A percentile compares a stretch with the other conserved stretches of the same genome.
These are phyloP conservation scores for Aspergillus piperis DNA, from an alignment of 2,329 filamentous ascomycete species.

Conservation along the genomic window DNA sequence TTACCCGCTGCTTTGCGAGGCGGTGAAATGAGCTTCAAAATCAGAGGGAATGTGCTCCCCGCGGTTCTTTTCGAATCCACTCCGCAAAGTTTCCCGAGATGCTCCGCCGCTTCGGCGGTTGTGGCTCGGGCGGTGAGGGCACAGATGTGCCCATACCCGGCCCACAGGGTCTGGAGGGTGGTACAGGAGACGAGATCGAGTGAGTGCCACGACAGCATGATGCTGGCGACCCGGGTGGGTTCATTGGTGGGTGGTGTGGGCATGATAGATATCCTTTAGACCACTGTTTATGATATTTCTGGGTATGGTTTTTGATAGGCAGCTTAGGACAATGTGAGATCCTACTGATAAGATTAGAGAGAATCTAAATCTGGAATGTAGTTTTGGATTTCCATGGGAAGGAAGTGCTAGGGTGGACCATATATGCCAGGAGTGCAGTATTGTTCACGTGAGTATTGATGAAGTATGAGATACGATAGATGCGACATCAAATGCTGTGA, in stretches of 20 bases:
- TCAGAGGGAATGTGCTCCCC: constrained; percentile 37
- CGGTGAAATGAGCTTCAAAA: constrained; percentile 64
- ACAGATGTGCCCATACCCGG: constrained; percentile 58
- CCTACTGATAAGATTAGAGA: too few relatives aligned
- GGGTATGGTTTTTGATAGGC: accelerated
- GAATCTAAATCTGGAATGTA: too few relatives aligned
- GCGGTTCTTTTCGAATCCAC: constrained; percentile 13
- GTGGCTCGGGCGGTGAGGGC: constrained; percentile 50
- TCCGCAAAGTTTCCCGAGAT: constrained; percentile 25
- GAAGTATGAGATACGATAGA: too few relatives aligned
- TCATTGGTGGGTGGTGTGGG: not conserved
- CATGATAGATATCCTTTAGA: not conserved
- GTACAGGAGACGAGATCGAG: constrained; percentile 32
- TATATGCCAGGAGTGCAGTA: too few relatives aligned
- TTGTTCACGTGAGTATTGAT: too few relatives aligned
- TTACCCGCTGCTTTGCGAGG: constrained; percentile 36
- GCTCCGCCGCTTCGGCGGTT: constrained; percentile 24
- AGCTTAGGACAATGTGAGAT: too few relatives aligned
- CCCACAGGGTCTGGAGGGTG: constrained; percentile 49
- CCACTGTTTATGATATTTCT: too few relatives aligned
- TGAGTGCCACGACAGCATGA: constrained; percentile 31
- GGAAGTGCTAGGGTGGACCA: too few relatives aligned
- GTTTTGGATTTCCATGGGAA: too few relatives aligned
- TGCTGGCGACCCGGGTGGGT: constrained; percentile 28
- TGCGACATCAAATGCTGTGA: too few relatives aligned